Conservation (phyloP, 192 early-diverging fungal species). For the Umbelopsis sp. region DNA sequence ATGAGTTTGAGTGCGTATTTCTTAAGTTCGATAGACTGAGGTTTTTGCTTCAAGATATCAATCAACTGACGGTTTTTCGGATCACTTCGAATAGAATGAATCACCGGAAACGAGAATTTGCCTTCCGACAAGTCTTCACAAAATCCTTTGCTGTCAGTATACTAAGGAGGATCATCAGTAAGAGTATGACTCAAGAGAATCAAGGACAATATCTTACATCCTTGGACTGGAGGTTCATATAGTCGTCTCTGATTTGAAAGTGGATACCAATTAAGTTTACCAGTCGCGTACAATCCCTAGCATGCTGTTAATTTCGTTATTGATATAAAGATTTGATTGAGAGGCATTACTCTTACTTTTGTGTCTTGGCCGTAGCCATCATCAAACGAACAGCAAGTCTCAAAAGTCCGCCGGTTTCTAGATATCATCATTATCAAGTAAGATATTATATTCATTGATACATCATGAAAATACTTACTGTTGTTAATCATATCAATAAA, state of each 20-base stretch:
- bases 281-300: conserved; percentile 65
- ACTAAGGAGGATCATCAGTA: conserved; percentile 42
- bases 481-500: conserved; percentile 87
- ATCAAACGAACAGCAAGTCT: conserved; percentile 88
- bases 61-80: conserved; percentile 56
- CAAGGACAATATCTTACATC: conserved; percentile 8
- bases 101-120: conserved; percentile 88
- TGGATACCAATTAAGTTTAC: conserved; percentile 82
- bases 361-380: conserved; percentile 41
- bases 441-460: not conserved
- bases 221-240: conserved; percentile 76
- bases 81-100: conserved; percentile 65
- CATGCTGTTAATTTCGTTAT: not conserved
- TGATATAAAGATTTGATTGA: not conserved
- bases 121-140: conserved; percentile 93
- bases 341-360: conserved; percentile 50
- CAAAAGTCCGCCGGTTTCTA: conserved; percentile 85
- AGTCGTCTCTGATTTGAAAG: conserved; percentile 92
- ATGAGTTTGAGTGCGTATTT: conserved; percentile 77
- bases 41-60: conserved; percentile 78
- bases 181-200: not conserved
- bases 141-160: conserved; percentile 83
- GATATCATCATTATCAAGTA: not conserved
- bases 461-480: conserved; percentile 49
- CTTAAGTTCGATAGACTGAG: conserved; percentile 73